Evolutionary conservation across 139 green algal genomes (phyloP), one percentile per base, ranked within the genome.

Genomic region (Picochlorum costavermella): DNA sequence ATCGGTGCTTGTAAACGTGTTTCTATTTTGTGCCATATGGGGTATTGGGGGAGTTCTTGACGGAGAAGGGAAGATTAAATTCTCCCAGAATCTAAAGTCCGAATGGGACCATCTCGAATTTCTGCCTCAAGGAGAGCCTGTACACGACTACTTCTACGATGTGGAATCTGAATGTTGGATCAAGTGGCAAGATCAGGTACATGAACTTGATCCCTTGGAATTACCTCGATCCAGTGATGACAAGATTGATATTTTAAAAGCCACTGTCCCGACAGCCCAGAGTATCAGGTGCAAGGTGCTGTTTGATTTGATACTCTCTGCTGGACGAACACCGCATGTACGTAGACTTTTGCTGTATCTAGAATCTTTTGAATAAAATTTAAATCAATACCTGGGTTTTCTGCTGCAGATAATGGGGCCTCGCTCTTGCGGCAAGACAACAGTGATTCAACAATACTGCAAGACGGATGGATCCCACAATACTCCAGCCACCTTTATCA

Each of bases 191-290:
- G 20, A 28, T 8, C 23, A 28, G 20, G 23, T 64, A 17, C 16
- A 25, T n/a, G 13, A 64, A 28, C 12, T 25, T 25, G 25, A 53
- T 17, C 0, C 5, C 6, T 2, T 40, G 8, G 33, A 8, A 9
- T 40, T 40, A 40, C 33, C 33, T 40, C 58, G 20, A 53, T 28
- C 58, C 25, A 25, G 10, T 49, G 29, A 29, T n/a, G 56, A 13
- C 11, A 16, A 53, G 17, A 88, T 86, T 58, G 90, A 91, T 76
- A 95, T 92, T 66, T 75, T 86, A 29, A 81, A 92, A 80, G 72
- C 96, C 11, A 77, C 94, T 68, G 92, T 97, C 58, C 91, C 91
- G 14, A 97, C 91, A 0, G 71, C 96, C 20, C 88, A 96, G 70
- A 83, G 64, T 14, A 78, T 94, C 31, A 84, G 91, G 36, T 90